Evolutionary conservation across 257 asterid genomes (phyloP).

Genomic region (Nicotiana noctiflora): DNA sequence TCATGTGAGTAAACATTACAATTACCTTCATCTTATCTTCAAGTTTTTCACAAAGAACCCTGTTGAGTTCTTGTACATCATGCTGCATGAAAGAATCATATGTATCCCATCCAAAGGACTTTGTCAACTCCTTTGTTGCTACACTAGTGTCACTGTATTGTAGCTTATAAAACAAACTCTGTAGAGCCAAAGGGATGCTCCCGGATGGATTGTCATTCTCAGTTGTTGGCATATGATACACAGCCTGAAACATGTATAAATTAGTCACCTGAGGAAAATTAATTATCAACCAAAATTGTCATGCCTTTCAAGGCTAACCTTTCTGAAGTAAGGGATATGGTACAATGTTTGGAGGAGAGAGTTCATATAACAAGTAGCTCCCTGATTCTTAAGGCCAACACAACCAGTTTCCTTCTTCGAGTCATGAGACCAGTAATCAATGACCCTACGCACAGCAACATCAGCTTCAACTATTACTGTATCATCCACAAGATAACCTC

Average conservation of each 20-base stretch:
- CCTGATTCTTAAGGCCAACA: conserved; percentile 21
- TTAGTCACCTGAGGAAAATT: not conserved
- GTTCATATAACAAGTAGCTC: conserved; percentile 21
- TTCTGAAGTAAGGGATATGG: conserved; percentile 17
- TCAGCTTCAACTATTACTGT: conserved; percentile 54
- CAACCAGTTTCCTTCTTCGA: conserved; percentile 65
- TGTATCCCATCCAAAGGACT: conserved; percentile 84
- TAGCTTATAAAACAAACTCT: conserved; percentile 79
- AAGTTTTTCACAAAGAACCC: conserved; percentile 81
- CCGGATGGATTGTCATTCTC: conserved; percentile 76
- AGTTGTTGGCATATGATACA: conserved; percentile 87
- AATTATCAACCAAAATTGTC: not conserved
- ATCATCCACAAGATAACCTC: conserved; percentile 54
- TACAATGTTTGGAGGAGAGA: conserved; percentile 18
- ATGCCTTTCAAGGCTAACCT: not conserved
- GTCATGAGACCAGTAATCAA: conserved; percentile 61
- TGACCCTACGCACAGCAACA: conserved; percentile 57
- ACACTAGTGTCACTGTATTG: conserved; percentile 78
- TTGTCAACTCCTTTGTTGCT: conserved; percentile 81
- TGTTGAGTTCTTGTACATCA: conserved; percentile 82
- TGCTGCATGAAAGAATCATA: conserved; percentile 83
- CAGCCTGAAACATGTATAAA: conserved; percentile 44
- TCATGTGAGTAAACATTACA: not conserved
- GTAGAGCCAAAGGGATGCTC: conserved; percentile 81
- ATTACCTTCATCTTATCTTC: conserved; percentile 87